These are phyloP conservation scores for Podospora didyma DNA, from an alignment of 495 filamentous ascomycete species.

Conservation along the genomic window DNA sequence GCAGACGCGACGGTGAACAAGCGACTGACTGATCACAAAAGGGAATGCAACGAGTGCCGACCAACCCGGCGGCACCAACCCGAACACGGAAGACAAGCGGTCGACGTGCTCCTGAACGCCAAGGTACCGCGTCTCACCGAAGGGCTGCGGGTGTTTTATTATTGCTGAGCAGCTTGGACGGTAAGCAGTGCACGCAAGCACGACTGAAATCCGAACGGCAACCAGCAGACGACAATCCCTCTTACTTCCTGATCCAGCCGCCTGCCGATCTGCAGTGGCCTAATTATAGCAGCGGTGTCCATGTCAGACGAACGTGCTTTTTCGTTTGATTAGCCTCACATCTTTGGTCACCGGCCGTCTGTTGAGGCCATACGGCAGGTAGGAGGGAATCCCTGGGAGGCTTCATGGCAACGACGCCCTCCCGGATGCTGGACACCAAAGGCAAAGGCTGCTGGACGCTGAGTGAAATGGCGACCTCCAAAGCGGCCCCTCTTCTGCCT, in stretches of 20 bases:
- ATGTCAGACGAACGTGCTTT: slow-evolving; percentile 9
- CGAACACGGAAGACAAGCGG: neutral
- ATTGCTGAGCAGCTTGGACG: neutral
- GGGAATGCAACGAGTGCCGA: neutral
- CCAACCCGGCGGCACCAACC: neutral
- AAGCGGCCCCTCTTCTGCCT: neutral
- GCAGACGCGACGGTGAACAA: neutral
- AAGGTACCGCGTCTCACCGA: neutral
- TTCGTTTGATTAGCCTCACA: slow-evolving; percentile 21
- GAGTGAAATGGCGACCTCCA: neutral
- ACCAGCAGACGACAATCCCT: slow-evolving; percentile 1
- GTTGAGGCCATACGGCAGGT: neutral
- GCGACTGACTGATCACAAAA: neutral
- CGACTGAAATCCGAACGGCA: neutral
- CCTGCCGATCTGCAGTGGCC: slow-evolving; percentile 17
- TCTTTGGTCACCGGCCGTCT: neutral
- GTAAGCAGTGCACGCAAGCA: slow-evolving; percentile 7
- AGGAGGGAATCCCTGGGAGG: neutral
- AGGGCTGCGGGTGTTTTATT: neutral
- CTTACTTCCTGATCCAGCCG: slow-evolving; percentile 14
- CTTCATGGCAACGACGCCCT: neutral
- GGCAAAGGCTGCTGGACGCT: neutral
- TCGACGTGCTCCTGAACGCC: neutral
- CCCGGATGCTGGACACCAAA: neutral
- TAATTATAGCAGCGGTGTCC: slow-evolving; percentile 11